Base-by-base conservation (phyloP, 2,329 filamentous ascomycete species). In the Parascedosporium putredinis region DNA sequence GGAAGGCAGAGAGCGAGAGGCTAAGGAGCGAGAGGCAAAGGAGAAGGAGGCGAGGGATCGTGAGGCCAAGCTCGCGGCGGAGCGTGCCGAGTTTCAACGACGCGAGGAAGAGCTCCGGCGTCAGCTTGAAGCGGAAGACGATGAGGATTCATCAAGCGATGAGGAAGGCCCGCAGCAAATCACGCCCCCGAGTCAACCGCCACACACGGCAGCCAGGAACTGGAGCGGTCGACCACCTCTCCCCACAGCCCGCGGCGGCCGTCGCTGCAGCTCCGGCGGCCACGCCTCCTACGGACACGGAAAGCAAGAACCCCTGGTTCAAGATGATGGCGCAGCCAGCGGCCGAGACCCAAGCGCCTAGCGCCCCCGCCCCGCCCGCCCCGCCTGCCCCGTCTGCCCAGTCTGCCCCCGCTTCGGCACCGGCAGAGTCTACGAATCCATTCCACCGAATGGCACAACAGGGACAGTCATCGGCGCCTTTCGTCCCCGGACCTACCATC, bases 261-360 rank as follows among this genome's bases (percentile, higher is more conserved):
- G 47, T 49, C 6, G 69, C 72, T n/a, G 67, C 73, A 33, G 64
- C 73, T 25, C 67, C 73, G 24, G 68, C 77, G 16, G 71, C 73
- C 51, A 73, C 78, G 43, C 72, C 75, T 3, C 69, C 74, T 5
- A 38, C 45, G n/a, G 83, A 88, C 56, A 74, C 78, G 2, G 87
- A 95, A 66, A 95, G 88, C 59, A 91, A 87, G 65, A 97, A 97
- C 62, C 93, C 93, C 2, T 98, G 95, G 71, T 88, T 91, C 71
- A 88, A 85, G 67, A 93, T 90, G 70, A 82, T 94, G 74, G 83
- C 81, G 46, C 84, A 90, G 63, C 72, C 80, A 8, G 63, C 69
- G 34, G 59, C 68, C 25, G 61, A 70, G 55, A 67, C 67, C 53
- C 66, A 69, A 48, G 69, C 71, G 14, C 64, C 73, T 25, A 61